Evolutionary conservation across 148 eudicot species (phyloP), one percentile per base, ranked within the genome.

Genomic region (Vaccinium darrowii): DNA sequence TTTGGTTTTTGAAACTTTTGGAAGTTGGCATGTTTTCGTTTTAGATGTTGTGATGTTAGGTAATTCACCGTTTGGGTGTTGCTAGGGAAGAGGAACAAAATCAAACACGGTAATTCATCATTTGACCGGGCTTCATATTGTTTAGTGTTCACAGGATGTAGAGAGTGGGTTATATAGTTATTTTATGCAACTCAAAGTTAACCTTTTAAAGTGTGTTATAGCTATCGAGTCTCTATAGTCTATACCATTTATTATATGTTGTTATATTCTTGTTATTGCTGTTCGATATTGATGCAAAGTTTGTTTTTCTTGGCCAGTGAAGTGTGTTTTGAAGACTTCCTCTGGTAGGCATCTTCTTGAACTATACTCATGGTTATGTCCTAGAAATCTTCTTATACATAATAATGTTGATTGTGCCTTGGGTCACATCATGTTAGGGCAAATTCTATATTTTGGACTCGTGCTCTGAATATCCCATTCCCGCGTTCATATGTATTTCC

Each of bases 361-460:
- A 75, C 36, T 84, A 81, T 63, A 83, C 71, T 78, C 30, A 62
- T 58, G 33, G 23, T 65, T 76, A 58, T 30, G 18, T 83, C 79
- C 49, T 15, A 27, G 33, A 81, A 63, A 76, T 21, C 52, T 78
- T 50, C 51, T 84, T 57, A 43, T 27, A 53, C 53, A 52, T 79
- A 3, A 23, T 51, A 1, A 53, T 43, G 47, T 23, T 60, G 56
- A 76, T 47, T 30, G 15, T 79, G 50, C 75, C 79, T 53, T 80
- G 86, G 11, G 51, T 62, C 47, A 71, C 78, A 43, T 83, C 19
- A 58, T 80, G 36, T 52, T 88, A 96, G 99, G 99, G 99, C 99
- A 84, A 96, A 94, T 89, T 93, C 98, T 78, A 92, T 96, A 81
- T 96, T 96, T 79, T 96, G 99, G 99, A 92, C 95, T 84, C 98